phyloP scores from a whole-genome alignment of 2,329 filamentous ascomycete species.

The Graphiopsis chlorocephala region DNA sequence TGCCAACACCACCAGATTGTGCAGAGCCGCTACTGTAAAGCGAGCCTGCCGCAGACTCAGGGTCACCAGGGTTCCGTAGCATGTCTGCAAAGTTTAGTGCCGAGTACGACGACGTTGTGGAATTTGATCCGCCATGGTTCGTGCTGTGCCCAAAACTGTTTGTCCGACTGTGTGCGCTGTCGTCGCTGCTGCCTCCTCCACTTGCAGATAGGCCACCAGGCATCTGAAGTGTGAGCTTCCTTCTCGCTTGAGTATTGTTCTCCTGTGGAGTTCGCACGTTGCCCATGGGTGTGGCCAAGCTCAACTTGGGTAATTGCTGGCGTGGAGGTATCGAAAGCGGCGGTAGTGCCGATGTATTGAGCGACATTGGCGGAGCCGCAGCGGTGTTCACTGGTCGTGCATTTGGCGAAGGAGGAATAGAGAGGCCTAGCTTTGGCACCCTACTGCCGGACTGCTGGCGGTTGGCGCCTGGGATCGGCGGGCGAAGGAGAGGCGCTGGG shows the following conservation, averaged over 20 bases:
- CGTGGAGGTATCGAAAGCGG: constrained; percentile 43
- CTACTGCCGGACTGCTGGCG: constrained; percentile 32
- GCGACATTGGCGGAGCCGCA: constrained; percentile 36
- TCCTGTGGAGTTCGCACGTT: constrained; percentile 69
- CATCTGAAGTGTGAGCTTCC: constrained; percentile 54
- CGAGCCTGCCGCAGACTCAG: constrained; percentile 82
- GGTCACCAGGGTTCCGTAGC: constrained; percentile 63
- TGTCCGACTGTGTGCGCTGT: constrained; percentile 78
- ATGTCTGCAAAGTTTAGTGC: constrained; percentile 78
- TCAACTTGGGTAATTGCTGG: constrained; percentile 72
- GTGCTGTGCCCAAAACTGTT: constrained; percentile 78
- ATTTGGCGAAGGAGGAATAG: constrained; percentile 84
- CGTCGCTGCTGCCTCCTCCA: constrained; percentile 66
- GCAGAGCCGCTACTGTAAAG: constrained; percentile 53
- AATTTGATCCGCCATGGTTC: constrained; percentile 75
- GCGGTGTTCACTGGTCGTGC: constrained; percentile 64
- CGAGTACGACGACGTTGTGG: constrained; percentile 84
- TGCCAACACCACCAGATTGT: constrained; percentile 56
- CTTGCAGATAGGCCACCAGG: constrained; percentile 57
- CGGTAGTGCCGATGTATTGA: constrained; percentile 31
- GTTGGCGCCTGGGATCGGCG: constrained; percentile 71
- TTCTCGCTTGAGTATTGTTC: constrained; percentile 47
- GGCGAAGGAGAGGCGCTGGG: constrained; percentile 76
- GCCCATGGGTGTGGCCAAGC: constrained; percentile 85
- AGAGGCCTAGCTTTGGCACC: constrained; percentile 76